Evolutionary conservation across 1,284 basidiomycete genomes (phyloP).

Genomic region (Sporisorium exsertum): DNA sequence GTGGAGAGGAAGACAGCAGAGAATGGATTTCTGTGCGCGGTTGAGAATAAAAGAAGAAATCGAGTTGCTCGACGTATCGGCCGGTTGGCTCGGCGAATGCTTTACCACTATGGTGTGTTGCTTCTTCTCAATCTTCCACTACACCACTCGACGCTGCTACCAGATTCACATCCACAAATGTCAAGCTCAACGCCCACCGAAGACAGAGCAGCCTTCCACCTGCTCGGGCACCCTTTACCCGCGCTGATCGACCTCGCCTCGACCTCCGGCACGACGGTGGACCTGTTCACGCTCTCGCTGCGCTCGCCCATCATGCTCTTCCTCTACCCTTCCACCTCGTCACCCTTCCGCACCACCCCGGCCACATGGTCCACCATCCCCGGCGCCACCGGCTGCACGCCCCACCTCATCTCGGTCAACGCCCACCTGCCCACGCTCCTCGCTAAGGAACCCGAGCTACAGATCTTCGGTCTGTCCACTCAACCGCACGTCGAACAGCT

Average conservation of each 20-base stretch:
- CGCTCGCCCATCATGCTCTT: constrained; percentile 60
- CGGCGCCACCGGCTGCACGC: constrained; percentile 38
- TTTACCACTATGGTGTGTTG: constrained; percentile 1
- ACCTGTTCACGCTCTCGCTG: constrained; percentile 63
- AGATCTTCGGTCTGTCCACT: constrained; percentile 57
- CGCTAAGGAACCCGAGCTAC: constrained; percentile 42
- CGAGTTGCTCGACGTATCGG: constrained; percentile 12
- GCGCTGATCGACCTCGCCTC: constrained; percentile 55
- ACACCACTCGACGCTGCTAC: neutral
- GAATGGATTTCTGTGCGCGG: neutral
- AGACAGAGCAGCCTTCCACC: constrained; percentile 57
- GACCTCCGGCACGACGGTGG: constrained; percentile 49
- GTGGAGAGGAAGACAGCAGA: neutral
- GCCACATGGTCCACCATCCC: constrained; percentile 38
- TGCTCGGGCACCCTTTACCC: constrained; percentile 63
- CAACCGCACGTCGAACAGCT: constrained; percentile 38
- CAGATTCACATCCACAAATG: neutral
- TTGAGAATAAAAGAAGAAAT: neutral
- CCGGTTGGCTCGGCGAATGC: constrained; percentile 9
- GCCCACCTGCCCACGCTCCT: constrained; percentile 23
- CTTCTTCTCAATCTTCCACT: neutral
- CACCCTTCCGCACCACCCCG: constrained; percentile 18
- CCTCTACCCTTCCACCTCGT: constrained; percentile 39
- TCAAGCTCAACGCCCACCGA: constrained; percentile 2
- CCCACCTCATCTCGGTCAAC: constrained; percentile 46